Evolutionary conservation across 345 rosid genomes (phyloP), one percentile per base, ranked within the genome.

Genomic region (Xanthoceras sorbifolium): DNA sequence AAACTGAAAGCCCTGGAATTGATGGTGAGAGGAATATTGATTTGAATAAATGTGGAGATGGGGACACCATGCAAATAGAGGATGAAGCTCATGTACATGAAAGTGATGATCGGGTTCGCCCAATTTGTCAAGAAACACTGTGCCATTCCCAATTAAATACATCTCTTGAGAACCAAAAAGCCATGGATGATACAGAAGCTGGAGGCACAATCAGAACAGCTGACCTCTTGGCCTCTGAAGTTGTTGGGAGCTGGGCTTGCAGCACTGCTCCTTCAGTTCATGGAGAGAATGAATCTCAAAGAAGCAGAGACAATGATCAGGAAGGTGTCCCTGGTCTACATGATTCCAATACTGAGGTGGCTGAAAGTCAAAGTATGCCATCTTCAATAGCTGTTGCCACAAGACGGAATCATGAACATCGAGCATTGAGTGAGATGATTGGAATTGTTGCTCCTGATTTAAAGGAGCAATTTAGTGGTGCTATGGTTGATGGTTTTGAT

Each of bases 191-290:
- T 77, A 89, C 87, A 12, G 96, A 91, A 76, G 86, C 84, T 6
- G 89, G 84, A 76, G 90, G 84, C 44, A 89, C 90, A 18, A 81
- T 92, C 78, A 86, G 85, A 81, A 93, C 97, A 18, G 84, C 89
- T 0, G 99, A 96, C 77, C 98, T 96, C 77, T 68, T 92, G 79
- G 84, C 97, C 72, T 93, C 99, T 26, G 98, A 96, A 85, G 93
- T 84, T 82, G 89, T 81, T 59, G 97, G 97, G 71, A 93, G 97
- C 76, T 93, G 98, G 99, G 94, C 88, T 81, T 76, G 80, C 81
- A 87, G 98, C 83, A 90, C 97, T 40, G 92, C 88, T 82, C 97
- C 97, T 67, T 96, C 97, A 52, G 89, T 86, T 36, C 88, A 87
- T 25, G 97, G 92, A 68, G 95, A 92, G 59, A 87, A 92, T 75